Conservation (phyloP, 495 filamentous ascomycete genomes). For the Rostrohypoxylon terebratum region DNA sequence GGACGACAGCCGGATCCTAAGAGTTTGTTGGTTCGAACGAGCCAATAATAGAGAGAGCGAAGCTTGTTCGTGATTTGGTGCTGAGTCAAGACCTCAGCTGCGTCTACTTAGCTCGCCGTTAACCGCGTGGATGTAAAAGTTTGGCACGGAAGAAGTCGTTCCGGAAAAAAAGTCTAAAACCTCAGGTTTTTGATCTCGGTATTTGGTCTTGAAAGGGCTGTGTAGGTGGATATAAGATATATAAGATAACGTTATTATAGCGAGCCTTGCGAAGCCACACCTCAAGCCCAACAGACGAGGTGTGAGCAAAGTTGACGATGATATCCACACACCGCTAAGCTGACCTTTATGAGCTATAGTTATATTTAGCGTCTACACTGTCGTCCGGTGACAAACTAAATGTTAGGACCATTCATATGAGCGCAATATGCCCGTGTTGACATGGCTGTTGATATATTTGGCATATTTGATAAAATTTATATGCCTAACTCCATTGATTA, state of each 20-base stretch:
- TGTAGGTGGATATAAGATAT: neutral
- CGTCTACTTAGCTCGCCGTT: slow-evolving; percentile 2
- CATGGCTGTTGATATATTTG: neutral
- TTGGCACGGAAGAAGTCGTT: neutral
- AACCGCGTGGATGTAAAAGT: neutral
- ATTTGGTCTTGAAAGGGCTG: neutral
- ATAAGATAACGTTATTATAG: neutral
- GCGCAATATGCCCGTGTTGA: too few relatives aligned
- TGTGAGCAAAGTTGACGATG: neutral
- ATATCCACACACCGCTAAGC: neutral
- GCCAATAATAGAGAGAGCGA: neutral
- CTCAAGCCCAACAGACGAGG: neutral
- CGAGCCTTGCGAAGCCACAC: neutral
- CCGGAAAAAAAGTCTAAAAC: slow-evolving; percentile 2
- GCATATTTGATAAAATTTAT: neutral
- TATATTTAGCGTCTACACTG: neutral
- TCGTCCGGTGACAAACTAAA: neutral
- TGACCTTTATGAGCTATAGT: neutral
- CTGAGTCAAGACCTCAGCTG: slow-evolving; percentile 30
- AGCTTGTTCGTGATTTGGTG: slow-evolving; percentile 16
- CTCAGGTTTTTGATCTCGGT: neutral
- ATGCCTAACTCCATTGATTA: neutral
- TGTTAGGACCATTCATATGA: neutral
- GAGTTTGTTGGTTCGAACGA: neutral
- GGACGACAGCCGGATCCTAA: neutral